Evolutionary conservation across 1,284 basidiomycete genomes (phyloP).

Genomic region (Pseudozyma sp.): DNA sequence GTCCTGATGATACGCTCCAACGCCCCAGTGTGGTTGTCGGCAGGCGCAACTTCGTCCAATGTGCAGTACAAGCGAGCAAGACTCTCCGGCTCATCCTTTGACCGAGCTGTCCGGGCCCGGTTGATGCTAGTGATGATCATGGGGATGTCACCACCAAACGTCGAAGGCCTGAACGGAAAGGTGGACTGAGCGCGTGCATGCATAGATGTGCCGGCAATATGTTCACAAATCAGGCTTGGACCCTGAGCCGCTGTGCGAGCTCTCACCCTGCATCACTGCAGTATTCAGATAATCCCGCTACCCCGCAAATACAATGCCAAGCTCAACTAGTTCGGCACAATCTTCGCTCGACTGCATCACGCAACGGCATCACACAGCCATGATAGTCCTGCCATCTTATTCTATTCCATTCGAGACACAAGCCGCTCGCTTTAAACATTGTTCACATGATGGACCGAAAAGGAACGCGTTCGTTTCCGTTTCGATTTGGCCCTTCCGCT

Average conservation of each 20-base stretch:
- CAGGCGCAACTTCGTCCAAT: no score
- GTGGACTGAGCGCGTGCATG: background rate
- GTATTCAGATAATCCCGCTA: background rate
- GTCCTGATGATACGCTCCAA: no score
- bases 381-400: background rate
- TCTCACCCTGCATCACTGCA: background rate
- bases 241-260: background rate
- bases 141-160: background rate
- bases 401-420: background rate
- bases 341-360: background rate
- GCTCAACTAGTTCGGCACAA: background rate
- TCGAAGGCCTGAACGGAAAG: background rate
- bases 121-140: background rate
- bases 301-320: background rate
- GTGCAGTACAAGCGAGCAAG: no score
- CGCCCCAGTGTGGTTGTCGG: no score
- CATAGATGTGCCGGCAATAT: background rate
- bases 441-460: no score
- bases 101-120: background rate
- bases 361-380: background rate
- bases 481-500: background rate
- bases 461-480: no score
- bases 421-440: background rate
- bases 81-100: no score
- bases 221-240: background rate